Conservation (phyloP, 116 monocot species). For the Cymodocea nodosa region DNA sequence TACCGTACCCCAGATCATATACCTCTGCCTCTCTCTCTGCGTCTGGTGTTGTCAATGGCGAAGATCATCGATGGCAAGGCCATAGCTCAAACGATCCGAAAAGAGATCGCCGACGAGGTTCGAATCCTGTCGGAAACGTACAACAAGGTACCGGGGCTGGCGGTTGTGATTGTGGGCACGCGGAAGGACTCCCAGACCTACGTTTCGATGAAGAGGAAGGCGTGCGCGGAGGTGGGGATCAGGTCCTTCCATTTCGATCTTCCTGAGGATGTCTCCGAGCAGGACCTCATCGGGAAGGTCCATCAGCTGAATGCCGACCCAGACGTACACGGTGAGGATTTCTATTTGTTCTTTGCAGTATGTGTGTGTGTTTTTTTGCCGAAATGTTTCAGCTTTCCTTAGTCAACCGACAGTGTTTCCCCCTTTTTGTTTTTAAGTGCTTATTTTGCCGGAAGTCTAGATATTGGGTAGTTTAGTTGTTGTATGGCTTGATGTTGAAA, state of each 20-base stretch:
- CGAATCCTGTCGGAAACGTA: slow-evolving; percentile 33
- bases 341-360: neutral
- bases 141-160: slow-evolving; percentile 72
- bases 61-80: slow-evolving; percentile 94
- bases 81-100: slow-evolving; percentile 61
- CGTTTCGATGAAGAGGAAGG: slow-evolving; percentile 86
- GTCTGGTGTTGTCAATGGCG: slow-evolving; percentile 26
- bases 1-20: too few species aligned
- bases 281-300: slow-evolving; percentile 45
- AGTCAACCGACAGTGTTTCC: too few species aligned
- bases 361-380: neutral
- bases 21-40: too few species aligned
- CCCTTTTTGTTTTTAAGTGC: too few species aligned
- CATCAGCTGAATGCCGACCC: slow-evolving; percentile 67
- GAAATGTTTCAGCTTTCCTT: too few species aligned
- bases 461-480: too few species aligned
- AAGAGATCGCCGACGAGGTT: slow-evolving; percentile 72
- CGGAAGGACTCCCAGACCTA: slow-evolving; percentile 90
- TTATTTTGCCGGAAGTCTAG: too few species aligned
- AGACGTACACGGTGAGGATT: slow-evolving; percentile 56
- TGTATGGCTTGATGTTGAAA: too few species aligned
- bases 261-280: slow-evolving; percentile 55
- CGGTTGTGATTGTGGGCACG: slow-evolving; percentile 85
- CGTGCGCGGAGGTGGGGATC: slow-evolving; percentile 88
- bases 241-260: slow-evolving; percentile 60